Conservation (phyloP, 495 filamentous ascomycete species). For the Penicillium steckii region DNA sequence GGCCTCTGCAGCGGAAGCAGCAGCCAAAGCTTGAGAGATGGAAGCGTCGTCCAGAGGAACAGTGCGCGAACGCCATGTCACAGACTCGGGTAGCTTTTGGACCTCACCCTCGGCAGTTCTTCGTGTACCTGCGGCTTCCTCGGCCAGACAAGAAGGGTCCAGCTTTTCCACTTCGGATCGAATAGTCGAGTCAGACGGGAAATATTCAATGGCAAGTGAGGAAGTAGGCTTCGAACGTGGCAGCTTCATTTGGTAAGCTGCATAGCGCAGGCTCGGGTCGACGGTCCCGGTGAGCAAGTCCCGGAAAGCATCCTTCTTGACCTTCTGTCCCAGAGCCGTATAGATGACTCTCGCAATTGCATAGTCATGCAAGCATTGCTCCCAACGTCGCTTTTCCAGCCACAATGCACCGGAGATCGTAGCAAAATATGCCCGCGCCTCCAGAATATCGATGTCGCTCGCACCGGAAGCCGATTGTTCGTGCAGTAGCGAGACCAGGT, state of each 20-base stretch:
- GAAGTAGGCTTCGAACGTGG: conserved; percentile 79
- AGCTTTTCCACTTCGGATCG: conserved; percentile 66
- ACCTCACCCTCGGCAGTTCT: conserved; percentile 47
- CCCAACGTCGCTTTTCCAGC: conserved; percentile 88
- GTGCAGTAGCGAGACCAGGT: conserved; percentile 64
- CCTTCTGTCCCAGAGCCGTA: conserved; percentile 62
- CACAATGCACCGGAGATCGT: conserved; percentile 70
- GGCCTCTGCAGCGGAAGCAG: conserved; percentile 52
- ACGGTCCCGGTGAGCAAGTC: conserved; percentile 82
- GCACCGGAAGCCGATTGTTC: conserved; percentile 59
- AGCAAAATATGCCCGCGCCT: conserved; percentile 81
- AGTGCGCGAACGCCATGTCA: conserved; percentile 86
- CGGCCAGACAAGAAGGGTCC: conserved; percentile 65
- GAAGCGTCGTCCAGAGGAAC: conserved; percentile 89
- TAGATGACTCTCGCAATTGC: conserved; percentile 82
- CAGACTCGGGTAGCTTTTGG: conserved; percentile 66
- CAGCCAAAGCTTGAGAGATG: conserved; percentile 72
- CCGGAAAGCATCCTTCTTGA: conserved; percentile 71
- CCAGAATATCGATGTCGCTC: conserved; percentile 69
- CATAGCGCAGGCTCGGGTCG: conserved; percentile 92
- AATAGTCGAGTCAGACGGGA: conserved; percentile 59
- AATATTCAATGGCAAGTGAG: conserved; percentile 74
- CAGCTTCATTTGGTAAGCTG: conserved; percentile 85
- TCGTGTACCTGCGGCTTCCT: conserved; percentile 58
- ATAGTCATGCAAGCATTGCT: conserved; percentile 70